These are phyloP conservation scores for Vitis rupestris DNA, from an alignment of 164 flowering plant genomes.

Conservation along the genomic window DNA sequence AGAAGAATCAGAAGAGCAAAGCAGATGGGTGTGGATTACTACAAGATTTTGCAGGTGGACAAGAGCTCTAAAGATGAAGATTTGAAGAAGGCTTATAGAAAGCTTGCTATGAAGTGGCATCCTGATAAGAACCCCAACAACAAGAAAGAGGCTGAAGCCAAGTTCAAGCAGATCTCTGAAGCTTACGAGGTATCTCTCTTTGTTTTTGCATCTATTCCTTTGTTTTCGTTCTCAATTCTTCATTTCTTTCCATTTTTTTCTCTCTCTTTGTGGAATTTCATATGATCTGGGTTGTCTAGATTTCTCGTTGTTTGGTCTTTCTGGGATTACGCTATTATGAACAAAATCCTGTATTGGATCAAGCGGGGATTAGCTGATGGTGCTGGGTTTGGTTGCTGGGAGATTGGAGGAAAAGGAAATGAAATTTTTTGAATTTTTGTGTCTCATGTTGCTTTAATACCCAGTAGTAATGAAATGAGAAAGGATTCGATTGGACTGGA, in stretches of 20 bases:
- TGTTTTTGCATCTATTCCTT: background rate
- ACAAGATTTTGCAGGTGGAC: conserved; percentile 48
- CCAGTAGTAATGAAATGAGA: too few species aligned
- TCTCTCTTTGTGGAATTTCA: background rate
- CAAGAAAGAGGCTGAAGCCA: conserved; percentile 58
- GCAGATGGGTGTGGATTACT: conserved; percentile 56
- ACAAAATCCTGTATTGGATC: too few species aligned
- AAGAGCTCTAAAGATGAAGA: conserved; percentile 51
- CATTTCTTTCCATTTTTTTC: background rate
- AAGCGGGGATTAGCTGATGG: too few species aligned
- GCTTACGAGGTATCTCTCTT: conserved; percentile 41
- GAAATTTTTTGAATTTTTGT: too few species aligned
- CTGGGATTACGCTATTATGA: too few species aligned
- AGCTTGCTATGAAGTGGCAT: conserved; percentile 56
- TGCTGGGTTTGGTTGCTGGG: too few species aligned
- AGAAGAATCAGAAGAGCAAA: background rate
- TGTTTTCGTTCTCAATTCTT: background rate
- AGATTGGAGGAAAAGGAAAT: too few species aligned
- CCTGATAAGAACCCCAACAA: conserved; percentile 52
- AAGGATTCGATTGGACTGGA: too few species aligned
- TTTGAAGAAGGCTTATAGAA: conserved; percentile 55
- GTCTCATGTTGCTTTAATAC: too few species aligned
- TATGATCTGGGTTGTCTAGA: background rate
- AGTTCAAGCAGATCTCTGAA: conserved; percentile 60
- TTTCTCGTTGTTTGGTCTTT: too few species aligned